phyloP scores from a whole-genome alignment of 495 filamentous ascomycete genomes.

The Elasticomyces elasticus region DNA sequence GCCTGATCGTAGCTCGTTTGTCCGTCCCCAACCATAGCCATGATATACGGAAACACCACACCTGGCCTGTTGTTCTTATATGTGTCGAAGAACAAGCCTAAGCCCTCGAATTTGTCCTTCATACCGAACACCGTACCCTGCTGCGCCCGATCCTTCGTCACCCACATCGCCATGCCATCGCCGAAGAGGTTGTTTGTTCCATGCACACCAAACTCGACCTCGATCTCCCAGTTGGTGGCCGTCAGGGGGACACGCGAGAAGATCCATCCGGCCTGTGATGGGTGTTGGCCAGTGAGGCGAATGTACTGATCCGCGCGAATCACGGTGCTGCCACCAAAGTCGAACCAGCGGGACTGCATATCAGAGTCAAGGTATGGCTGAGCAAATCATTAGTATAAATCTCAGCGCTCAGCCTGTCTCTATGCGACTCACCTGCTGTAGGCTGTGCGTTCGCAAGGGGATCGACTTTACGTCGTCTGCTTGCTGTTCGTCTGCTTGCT shows the following conservation, averaged over 20 bases:
- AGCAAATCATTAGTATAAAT: conserved; percentile 1
- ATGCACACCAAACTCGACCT: conserved; percentile 88
- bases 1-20: conserved; percentile 82
- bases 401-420: not conserved
- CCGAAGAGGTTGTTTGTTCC: conserved; percentile 79
- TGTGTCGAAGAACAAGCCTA: conserved; percentile 96
- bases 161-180: conserved; percentile 97
- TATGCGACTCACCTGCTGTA: conserved; percentile 7
- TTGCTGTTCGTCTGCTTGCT: conserved; percentile 16
- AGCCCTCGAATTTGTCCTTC: conserved; percentile 81
- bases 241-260: conserved; percentile 91
- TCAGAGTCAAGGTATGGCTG: conserved; percentile 96
- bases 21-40: conserved; percentile 96
- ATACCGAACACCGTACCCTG: conserved; percentile 81
- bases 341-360: conserved; percentile 98
- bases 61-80: conserved; percentile 99
- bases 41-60: conserved; percentile 90
- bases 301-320: conserved; percentile 93
- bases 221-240: conserved; percentile 98
- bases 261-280: conserved; percentile 82
- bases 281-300: conserved; percentile 79
- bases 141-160: conserved; percentile 83
- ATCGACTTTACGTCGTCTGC: conserved; percentile 19
- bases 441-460: conserved; percentile 20
- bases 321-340: conserved; percentile 95